Evolutionary conservation across 2,329 filamentous ascomycete species (phyloP), one percentile per base, ranked within the genome.

Genomic region (Chaetoscypha palmicola): DNA sequence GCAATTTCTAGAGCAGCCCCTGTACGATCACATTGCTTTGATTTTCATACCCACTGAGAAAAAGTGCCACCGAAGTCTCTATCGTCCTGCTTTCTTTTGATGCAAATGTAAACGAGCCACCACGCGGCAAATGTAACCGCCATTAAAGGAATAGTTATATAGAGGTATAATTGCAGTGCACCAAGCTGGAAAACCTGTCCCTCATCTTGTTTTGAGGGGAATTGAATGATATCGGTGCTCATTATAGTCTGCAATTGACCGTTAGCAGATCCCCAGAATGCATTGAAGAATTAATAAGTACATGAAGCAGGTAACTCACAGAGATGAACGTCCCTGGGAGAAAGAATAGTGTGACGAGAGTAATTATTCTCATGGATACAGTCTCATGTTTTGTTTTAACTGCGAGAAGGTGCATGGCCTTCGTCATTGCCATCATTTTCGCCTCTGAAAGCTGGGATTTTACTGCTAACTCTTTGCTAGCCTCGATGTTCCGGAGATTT

Each of bases 291-390:
- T n/a, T n/a, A n/a, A n/a, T n/a, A n/a, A n/a, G n/a, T n/a, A n/a
- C n/a, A n/a, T n/a, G 14, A 14, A 3, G 24, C 24, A 22, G 16
- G 24, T 17, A 21, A 42, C 63, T 53, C 58, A 68, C 66, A 7
- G 64, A 65, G 5, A 68, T 63, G 46, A 68, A 69, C 0, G 66
- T 68, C 2, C 61, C 66, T 2, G 66, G 66, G 1, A 69, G 52
- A 42, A 67, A 69, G 43, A 69, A 65, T 1, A 68, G 44, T 0
- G 66, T 68, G 1, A 69, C 66, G 0, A 64, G 50, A 0, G 66
- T 68, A 38, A 68, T 68, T 11, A 66, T 61, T 14, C 61, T 54
- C 67, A 68, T 69, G 0, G 64, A 65, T 0, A 67, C 60, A 0
- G 67, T 67, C 50, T 68, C 66, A 38, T 61, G 51, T 38, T 64